These are phyloP conservation scores for Russula brevipes DNA, from an alignment of 768 basidiomycete genomes.

Conservation along the genomic window DNA sequence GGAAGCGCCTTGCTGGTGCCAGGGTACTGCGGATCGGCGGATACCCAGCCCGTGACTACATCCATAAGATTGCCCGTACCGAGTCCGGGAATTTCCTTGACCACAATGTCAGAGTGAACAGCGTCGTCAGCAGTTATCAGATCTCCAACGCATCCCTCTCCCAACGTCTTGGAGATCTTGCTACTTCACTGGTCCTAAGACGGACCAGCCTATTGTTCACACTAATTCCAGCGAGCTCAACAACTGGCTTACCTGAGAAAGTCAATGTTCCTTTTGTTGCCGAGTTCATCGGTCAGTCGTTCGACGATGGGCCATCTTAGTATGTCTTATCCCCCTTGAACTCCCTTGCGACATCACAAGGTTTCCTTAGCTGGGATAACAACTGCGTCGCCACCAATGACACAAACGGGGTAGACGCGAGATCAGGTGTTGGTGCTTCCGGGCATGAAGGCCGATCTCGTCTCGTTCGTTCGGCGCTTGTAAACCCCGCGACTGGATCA, in stretches of 20 bases:
- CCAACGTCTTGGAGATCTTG: conserved; percentile 53
- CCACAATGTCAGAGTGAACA: conserved; percentile 59
- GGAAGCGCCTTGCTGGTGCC: conserved; percentile 57
- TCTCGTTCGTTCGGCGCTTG: no score
- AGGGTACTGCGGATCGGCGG: conserved; percentile 52
- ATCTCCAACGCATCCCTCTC: conserved; percentile 42
- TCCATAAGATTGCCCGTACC: conserved; percentile 51
- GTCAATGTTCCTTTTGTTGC: conserved; percentile 52
- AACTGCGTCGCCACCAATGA: conserved; percentile 50
- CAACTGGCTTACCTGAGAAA: conserved; percentile 47
- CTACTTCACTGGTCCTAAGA: conserved; percentile 29
- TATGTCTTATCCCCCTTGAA: conserved; percentile 32
- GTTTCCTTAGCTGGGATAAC: conserved; percentile 44
- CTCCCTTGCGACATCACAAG: neutral
- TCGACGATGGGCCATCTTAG: conserved; percentile 51
- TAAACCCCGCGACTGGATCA: no score
- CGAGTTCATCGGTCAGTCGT: conserved; percentile 42
- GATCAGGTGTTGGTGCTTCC: neutral
- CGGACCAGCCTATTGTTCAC: conserved; percentile 41
- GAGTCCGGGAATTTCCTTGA: conserved; percentile 60
- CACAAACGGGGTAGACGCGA: conserved; percentile 52
- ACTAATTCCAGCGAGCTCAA: conserved; percentile 39
- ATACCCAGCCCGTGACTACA: conserved; percentile 48
- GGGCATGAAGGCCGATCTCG: no score
- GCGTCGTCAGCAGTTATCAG: conserved; percentile 57